Evolutionary conservation across 805 yeast species (phyloP), one percentile per base, ranked within the genome.

Genomic region (Kodamaea restingae): DNA sequence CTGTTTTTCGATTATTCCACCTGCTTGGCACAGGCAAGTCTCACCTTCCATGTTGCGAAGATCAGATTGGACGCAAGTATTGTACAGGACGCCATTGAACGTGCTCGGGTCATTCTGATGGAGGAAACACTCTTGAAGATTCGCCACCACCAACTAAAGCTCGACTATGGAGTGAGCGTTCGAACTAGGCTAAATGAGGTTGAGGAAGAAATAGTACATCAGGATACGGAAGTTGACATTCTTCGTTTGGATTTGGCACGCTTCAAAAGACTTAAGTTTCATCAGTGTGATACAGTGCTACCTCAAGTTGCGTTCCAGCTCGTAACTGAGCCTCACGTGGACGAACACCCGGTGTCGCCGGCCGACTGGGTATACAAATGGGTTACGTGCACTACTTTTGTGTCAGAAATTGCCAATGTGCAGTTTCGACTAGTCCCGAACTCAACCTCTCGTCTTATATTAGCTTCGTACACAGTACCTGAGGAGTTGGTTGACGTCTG

Each of bases 291-390:
- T 24, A 14, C 33, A 5, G 15, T 30, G 3, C 12, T 25, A 7
- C 38, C 38, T 18, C 28, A 25, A 14, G 11, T 37, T 25, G 28
- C 21, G 17, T 38, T 38, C 30, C 37, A 32, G 25, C 41, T 38
- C 28, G 14, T 15, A 6, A 38, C 37, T 3, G 18, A 20, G 11
- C 41, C 41, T 4, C 36, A 24, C 14, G 12, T 33, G 7, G 41
- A 38, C 15, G 37, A 26, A 5, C 40, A 38, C 34, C 32, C 32
- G 11, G 24, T 32, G 7, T 38, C 28, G 14, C 41, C 41, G 11
- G 32, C 37, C 4, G 41, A 38, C 22, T 38, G 41, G 41, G 33
- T 38, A 2, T 33, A 15, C 34, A 22, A 32, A 20, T 38, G 36
- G 41, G 41, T 26, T 17, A 32, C 17, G 4, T 14, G 15, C 15